phyloP scores from a whole-genome alignment of 1,284 basidiomycete species.

The Pisolithus thermaeus region DNA sequence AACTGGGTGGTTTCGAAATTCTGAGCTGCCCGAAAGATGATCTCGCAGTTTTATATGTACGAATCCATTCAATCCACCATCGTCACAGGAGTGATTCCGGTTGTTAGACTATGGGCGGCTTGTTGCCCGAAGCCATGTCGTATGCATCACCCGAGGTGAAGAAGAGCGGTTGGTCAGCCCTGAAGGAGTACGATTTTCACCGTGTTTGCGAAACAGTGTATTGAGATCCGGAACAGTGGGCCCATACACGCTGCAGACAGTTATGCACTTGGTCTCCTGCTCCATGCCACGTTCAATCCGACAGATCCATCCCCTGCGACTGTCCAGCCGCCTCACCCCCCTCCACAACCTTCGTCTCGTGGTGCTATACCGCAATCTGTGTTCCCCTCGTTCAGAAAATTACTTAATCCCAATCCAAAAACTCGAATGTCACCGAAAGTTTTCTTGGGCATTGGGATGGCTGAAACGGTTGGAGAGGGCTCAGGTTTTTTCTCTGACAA shows the following conservation, averaged over 20 bases:
- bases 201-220: background rate
- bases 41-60: slow-evolving; percentile 72
- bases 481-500: slow-evolving; percentile 85
- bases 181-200: slow-evolving; percentile 67
- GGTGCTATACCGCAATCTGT: slow-evolving; percentile 75
- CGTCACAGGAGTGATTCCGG: slow-evolving; percentile 14
- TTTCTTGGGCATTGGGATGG: slow-evolving; percentile 80
- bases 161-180: slow-evolving; percentile 76
- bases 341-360: slow-evolving; percentile 66
- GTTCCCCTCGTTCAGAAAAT: slow-evolving; percentile 80
- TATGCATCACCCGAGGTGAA: slow-evolving; percentile 86
- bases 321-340: slow-evolving; percentile 62
- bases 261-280: slow-evolving; percentile 81
- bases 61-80: slow-evolving; percentile 22
- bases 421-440: slow-evolving; percentile 69
- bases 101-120: slow-evolving; percentile 62
- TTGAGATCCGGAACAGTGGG: slow-evolving; percentile 39
- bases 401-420: slow-evolving; percentile 85
- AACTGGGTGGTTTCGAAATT: slow-evolving; percentile 90
- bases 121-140: slow-evolving; percentile 54
- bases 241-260: slow-evolving; percentile 74
- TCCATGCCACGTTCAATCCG: slow-evolving; percentile 85
- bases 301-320: slow-evolving; percentile 65
- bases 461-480: slow-evolving; percentile 47
- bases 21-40: slow-evolving; percentile 79